Conservation (phyloP, 2,329 filamentous ascomycete genomes). For the Aspergillus sp. region DNA sequence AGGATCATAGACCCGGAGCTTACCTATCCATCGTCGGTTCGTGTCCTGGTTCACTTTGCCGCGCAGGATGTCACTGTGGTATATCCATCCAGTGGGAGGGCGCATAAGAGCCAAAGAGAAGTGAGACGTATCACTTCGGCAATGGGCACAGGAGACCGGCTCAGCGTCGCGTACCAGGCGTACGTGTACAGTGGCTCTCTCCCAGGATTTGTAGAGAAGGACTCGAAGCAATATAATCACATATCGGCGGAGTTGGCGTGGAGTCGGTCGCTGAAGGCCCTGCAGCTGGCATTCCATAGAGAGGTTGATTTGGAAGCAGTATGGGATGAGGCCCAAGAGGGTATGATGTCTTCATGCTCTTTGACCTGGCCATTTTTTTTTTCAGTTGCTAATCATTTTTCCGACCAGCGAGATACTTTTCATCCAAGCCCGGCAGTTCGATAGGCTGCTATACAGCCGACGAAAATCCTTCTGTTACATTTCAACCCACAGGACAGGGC, state of each 20-base stretch:
- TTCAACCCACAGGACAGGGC: not conserved
- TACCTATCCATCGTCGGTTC: not conserved
- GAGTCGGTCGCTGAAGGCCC: constrained; percentile 5
- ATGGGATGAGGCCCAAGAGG: constrained; percentile 2
- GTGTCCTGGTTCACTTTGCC: not conserved
- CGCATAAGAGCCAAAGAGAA: not conserved
- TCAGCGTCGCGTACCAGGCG: not conserved
- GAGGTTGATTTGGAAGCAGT: constrained; percentile 4
- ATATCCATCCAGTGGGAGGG: not conserved
- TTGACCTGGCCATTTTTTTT: not conserved
- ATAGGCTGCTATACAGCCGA: not conserved
- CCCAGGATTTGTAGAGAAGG: constrained; percentile 1
- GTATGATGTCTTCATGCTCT: not conserved
- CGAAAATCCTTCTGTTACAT: not conserved
- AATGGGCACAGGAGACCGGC: not conserved
- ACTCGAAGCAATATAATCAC: not conserved
- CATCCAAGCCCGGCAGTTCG: not conserved
- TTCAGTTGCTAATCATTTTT: not conserved
- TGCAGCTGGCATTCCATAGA: not conserved
- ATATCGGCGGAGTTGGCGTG: constrained; percentile 2
- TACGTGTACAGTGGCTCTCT: not conserved
- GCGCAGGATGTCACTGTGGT: not conserved
- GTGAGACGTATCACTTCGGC: not conserved
- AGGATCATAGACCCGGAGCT: not conserved
- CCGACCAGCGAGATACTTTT: not conserved